Percentiles rank a stretch among this genome's conserved stretches.
These are phyloP conservation scores for Pulveroboletus frians DNA, from an alignment of 768 basidiomycete genomes.

Conservation along the genomic window DNA sequence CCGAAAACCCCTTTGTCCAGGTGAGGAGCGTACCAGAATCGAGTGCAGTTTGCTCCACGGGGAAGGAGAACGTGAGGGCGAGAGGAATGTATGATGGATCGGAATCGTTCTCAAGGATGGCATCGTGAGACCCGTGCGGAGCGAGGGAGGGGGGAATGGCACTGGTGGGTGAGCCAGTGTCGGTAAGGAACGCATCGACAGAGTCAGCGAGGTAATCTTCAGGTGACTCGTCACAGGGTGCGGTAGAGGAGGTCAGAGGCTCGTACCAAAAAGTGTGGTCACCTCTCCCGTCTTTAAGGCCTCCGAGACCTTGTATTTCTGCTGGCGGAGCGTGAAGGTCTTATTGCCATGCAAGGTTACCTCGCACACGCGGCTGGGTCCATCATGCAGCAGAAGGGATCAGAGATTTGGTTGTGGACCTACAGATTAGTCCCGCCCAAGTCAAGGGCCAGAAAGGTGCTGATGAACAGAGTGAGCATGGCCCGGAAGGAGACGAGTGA, in stretches of 20 bases:
- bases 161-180: slow-evolving; percentile 27
- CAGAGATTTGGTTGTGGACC: slow-evolving; percentile 25
- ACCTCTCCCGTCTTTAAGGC: slow-evolving; percentile 91
- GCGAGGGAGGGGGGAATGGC: slow-evolving; percentile 26
- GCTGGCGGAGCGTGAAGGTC: slow-evolving; percentile 84
- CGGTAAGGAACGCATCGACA: slow-evolving; percentile 89
- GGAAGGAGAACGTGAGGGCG: slow-evolving; percentile 96
- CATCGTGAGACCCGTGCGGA: slow-evolving; percentile 11
- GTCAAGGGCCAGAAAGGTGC: slow-evolving; percentile 94
- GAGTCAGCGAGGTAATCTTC: slow-evolving; percentile 96
- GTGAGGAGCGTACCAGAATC: slow-evolving; percentile 86
- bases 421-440: slow-evolving; percentile 97
- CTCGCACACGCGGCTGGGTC: slow-evolving; percentile 83
- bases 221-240: slow-evolving; percentile 10
- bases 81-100: slow-evolving; percentile 54
- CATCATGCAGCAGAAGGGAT: not conserved
- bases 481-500: not conserved
- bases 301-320: slow-evolving; percentile 96
- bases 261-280: slow-evolving; percentile 73
- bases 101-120: slow-evolving; percentile 13
- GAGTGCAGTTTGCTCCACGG: slow-evolving; percentile 93
- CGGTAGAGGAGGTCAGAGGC: not conserved
- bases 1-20: slow-evolving; percentile 96
- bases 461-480: slow-evolving; percentile 29
- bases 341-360: slow-evolving; percentile 87